Evolutionary conservation across 1,284 basidiomycete genomes (phyloP), one percentile per base, ranked within the genome.

Genomic region (Ganoderma lucidum): DNA sequence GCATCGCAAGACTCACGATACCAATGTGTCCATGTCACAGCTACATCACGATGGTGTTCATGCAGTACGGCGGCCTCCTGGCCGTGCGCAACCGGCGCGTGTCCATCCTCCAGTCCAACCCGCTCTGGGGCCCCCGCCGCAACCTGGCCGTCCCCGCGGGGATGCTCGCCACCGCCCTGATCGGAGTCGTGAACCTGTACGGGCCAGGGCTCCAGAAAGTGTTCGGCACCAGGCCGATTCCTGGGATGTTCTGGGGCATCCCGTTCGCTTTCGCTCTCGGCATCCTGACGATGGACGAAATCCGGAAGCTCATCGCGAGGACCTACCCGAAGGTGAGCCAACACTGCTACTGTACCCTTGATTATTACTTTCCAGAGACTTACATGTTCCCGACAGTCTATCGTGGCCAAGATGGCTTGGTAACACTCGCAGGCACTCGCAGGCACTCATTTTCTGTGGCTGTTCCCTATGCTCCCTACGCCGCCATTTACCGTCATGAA

Each of bases 21-120:
- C 4, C 23, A 30, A 51, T 14, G 88, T 78, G 23, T 23, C 23
- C 23, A 23, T 12, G 88, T 78, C 87, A 88, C 81, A 91, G 87
- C 41, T 83, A 93, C 53, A 87, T 93, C 62, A 72, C 75, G 6
- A 74, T 76, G 58, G 75, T 76, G 6, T 83, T 91, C 69, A 89
- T 90, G 85, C 91, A 93, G 81, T 92, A 87, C 84, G 88, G 84
- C 73, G 80, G 74, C 48, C 76, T 76, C 32, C 64, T 69, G 10
- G 32, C 64, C 6, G 66, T 68, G 32, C 69, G 70, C 32, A 71
- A 71, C 61, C 63, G 65, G 23, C 72, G 72, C 44, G 69, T 69
- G 10, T 74, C 67, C 6, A 68, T 73, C 28, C 66, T 73, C 44
- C 67, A 72, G 64, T 72, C 73, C 3, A 73, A 65, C 63, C 68